Base-by-base conservation (phyloP, 768 basidiomycete genomes). In the Kondoa subrosea region DNA sequence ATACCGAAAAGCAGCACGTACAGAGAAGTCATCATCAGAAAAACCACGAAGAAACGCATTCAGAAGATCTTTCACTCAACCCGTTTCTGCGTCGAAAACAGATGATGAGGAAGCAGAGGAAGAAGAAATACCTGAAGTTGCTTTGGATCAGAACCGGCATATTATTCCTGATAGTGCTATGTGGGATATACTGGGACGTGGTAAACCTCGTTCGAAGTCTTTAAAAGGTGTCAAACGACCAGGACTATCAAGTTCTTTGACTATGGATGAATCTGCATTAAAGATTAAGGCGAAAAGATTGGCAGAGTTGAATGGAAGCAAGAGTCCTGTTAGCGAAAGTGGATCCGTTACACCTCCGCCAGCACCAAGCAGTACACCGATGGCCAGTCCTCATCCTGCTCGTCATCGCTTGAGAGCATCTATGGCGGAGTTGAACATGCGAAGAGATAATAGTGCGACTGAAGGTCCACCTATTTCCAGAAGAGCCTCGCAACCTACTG, bases 161-260 rank as follows among this genome's bases (percentile, higher is more conserved):
- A 95, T 99, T 69, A 85, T 99, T 61, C 93, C 95, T 2, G 85
- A 91, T 71, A 95, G 91, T 88, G 80, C 96, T 78, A 80, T 95
- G 58, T 74, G 71, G 74, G 72, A 74, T 68, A 71, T 72, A 57
- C 71, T 72, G 66, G 70, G 74, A 33, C 33, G 74, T n/a, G n/a
- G n/a, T n/a, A 70, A 65, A 65, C n/a, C n/a, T 59, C 30, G 15
- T 69, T 34, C 29, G 64, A n/a, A 63, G 29, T n/a, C 15, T 40
- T 29, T 34, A 63, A 3, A 25, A 65, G 68, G 12, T 17, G 57
- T 34, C 50, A 65, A 34, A 58, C 62, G 26, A 62, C 58, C 16
- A 0, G 56, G 16, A 56, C 25, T n/a, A 50, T 57, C 25, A 72
- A 68, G 63, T 59, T 29, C 17, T 34, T 1, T 64, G 34, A 63